These are phyloP conservation scores for Trichosporon coremiiforme DNA, from an alignment of 1,284 basidiomycete species.

Conservation along the genomic window DNA sequence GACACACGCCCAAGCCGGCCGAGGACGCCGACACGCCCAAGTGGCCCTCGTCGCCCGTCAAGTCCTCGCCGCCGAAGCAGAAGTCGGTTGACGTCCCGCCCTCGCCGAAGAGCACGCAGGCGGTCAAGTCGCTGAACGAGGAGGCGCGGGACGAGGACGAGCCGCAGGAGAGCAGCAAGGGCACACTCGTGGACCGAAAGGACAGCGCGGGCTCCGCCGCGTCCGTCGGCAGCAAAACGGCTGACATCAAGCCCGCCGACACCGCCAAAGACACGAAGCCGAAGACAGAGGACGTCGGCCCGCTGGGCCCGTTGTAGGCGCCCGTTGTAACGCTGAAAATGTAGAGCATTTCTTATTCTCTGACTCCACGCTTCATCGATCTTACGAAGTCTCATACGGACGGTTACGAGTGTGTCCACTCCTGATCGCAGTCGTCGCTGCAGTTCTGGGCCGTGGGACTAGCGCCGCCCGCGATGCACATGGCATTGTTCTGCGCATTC, in stretches of 20 bases:
- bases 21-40: constrained; percentile 12
- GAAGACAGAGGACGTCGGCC: constrained; percentile 21
- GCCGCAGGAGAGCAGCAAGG: constrained; percentile 15
- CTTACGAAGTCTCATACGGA: no score
- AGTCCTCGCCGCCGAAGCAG: constrained; percentile 21
- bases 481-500: background rate
- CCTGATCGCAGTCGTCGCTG: constrained; percentile 1
- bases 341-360: constrained; percentile 10
- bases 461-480: background rate
- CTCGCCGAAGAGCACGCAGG: constrained; percentile 6
- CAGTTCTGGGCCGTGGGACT: background rate
- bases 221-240: no score
- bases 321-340: constrained; percentile 32
- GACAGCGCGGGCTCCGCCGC: background rate
- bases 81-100: constrained; percentile 7
- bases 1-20: constrained; percentile 11
- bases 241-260: no score
- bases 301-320: constrained; percentile 37
- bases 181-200: constrained; percentile 7
- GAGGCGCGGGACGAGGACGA: constrained; percentile 21
- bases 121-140: constrained; percentile 22
- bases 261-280: background rate
- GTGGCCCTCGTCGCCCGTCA: constrained; percentile 15
- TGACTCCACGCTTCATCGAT: background rate
- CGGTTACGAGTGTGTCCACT: background rate